A percentile compares a stretch with the other conserved stretches of the same genome.
These are phyloP conservation scores for Alternaria sp. DNA, from an alignment of 2,329 filamentous ascomycete species.

Conservation along the genomic window DNA sequence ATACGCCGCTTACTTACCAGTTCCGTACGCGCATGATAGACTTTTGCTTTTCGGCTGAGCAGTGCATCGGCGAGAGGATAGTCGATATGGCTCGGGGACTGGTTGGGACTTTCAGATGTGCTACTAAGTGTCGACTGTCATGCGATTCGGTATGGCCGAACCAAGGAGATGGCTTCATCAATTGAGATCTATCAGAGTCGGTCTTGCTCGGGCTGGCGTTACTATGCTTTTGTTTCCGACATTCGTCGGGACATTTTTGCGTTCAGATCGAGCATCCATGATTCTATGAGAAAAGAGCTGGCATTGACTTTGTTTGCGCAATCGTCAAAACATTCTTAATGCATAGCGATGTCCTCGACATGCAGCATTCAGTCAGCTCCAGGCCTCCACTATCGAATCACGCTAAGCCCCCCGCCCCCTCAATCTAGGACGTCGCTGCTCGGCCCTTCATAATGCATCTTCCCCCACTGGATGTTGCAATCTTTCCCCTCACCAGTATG, in stretches of 20 bases:
- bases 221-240: constrained; percentile 10
- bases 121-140: constrained; percentile 13
- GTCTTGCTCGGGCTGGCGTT: constrained; percentile 29
- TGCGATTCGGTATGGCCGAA: constrained; percentile 9
- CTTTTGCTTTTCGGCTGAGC: constrained; percentile 25
- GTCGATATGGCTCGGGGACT: constrained; percentile 20
- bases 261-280: neutral
- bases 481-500: constrained; percentile 44
- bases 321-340: constrained; percentile 12
- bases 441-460: constrained; percentile 45
- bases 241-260: constrained; percentile 3
- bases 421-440: constrained; percentile 12
- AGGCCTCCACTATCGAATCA: constrained; percentile 15
- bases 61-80: constrained; percentile 21
- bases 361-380: constrained; percentile 21
- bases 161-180: constrained; percentile 13
- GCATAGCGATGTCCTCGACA: constrained; percentile 22
- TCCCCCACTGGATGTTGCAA: constrained; percentile 42
- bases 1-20: constrained; percentile 21
- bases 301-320: neutral
- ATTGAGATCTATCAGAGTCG: constrained; percentile 13
- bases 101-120: constrained; percentile 7
- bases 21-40: constrained; percentile 23
- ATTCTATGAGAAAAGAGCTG: neutral
- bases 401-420: constrained; percentile 22